Evolutionary conservation across 2,329 filamentous ascomycete genomes (phyloP), one percentile per base, ranked within the genome.

Genomic region (Anthostomella pinea): DNA sequence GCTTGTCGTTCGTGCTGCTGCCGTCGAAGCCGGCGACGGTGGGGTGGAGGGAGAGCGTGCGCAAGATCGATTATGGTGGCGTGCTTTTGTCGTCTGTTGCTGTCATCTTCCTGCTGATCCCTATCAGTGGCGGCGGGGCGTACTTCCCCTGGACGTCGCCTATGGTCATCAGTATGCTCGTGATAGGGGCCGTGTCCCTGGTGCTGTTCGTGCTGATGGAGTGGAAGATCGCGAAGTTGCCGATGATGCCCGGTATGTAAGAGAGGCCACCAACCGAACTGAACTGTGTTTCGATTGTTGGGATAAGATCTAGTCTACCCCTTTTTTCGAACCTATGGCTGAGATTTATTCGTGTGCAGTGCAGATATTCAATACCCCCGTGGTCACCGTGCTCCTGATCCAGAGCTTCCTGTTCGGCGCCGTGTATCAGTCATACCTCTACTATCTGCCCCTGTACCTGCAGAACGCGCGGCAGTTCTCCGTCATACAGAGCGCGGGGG

Each of bases 361-460:
- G 5, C 57, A 63, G 6, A 69, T 83, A 23, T 83, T 81, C 57
- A 67, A 62, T 23, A 77, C 69, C 42, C 59, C 60, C 13, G 67
- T 77, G 6, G 65, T 83, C 6, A 62, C 64, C 15, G 65, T 74
- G 6, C 69, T 85, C 42, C 61, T 83, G 30, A 25, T 69, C 3
- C 76, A 83, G 49, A 76, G 71, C 51, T 73, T 83, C 45, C 58
- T 85, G 15, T 69, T 81, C 15, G 78, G 81, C 5, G 64, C 73
- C 10, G 71, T 73, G 2, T 82, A 79, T 48, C 79, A 81, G 46
- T 65, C 70, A 3, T 71, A 72, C 38, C 58, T 82, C 2, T 83
- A 81, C 56, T 83, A 77, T 48, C 54, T 83, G 5, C 79, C 79
- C 1, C 60, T 82, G 0, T 83, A 79, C 54, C 75, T 77, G 28